phyloP scores from a whole-genome alignment of 495 filamentous ascomycete genomes.

The Neohortaea acidophila region DNA sequence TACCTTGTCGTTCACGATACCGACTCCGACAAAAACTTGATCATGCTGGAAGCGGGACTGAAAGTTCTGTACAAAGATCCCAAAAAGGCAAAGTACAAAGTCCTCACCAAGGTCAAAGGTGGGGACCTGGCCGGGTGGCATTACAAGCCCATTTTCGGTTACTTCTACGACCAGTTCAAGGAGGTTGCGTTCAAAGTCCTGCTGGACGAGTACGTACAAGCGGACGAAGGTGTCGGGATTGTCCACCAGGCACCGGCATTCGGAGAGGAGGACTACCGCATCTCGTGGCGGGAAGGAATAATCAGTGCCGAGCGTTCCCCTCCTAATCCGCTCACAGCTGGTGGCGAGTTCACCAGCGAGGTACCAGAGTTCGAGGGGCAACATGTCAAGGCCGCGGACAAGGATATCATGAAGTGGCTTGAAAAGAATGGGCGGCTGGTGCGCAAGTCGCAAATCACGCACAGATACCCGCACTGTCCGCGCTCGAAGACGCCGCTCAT shows the following conservation, averaged over 20 bases:
- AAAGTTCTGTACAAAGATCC: conserved; percentile 84
- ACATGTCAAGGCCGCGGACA: conserved; percentile 90
- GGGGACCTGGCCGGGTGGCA: conserved; percentile 82
- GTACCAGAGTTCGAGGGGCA: conserved; percentile 76
- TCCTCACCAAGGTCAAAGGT: conserved; percentile 67
- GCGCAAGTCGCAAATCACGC: conserved; percentile 78
- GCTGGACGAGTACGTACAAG: conserved; percentile 78
- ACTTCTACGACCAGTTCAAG: conserved; percentile 90
- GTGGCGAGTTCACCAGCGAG: conserved; percentile 63
- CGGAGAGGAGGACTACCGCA: conserved; percentile 91
- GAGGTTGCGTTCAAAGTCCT: conserved; percentile 72
- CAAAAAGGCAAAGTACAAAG: conserved; percentile 93
- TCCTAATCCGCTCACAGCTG: conserved; percentile 79
- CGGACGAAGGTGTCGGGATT: conserved; percentile 85
- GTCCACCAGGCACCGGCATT: conserved; percentile 93
- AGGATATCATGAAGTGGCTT: conserved; percentile 81
- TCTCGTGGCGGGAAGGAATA: conserved; percentile 62
- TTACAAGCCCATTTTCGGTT: conserved; percentile 82
- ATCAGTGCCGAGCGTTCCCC: conserved; percentile 62
- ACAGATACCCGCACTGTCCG: conserved; percentile 93
- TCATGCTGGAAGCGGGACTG: conserved; percentile 74
- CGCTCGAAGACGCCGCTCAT: conserved; percentile 91
- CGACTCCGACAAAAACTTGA: conserved; percentile 65
- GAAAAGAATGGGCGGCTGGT: conserved; percentile 68
- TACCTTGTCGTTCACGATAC: conserved; percentile 87